Percentiles rank a stretch among this genome's conserved stretches.
Evolutionary conservation across 2,329 filamentous ascomycete genomes (phyloP).

Genomic region (Aspergillus niger): DNA sequence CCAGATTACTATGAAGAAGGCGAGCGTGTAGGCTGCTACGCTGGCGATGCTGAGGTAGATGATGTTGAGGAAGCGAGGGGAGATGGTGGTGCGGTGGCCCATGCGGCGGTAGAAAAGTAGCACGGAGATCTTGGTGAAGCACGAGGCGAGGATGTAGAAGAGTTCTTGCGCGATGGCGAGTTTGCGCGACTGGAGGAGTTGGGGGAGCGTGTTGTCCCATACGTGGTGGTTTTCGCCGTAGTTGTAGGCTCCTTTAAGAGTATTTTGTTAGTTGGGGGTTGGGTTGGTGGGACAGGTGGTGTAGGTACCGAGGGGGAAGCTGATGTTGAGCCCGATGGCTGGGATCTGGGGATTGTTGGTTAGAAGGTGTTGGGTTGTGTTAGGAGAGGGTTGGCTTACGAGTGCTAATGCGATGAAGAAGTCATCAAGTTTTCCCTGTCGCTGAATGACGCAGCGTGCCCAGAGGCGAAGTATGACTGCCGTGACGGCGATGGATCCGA

Average conservation of each 20-base stretch:
- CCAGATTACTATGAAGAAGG: constrained; percentile 10
- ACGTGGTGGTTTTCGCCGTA: constrained; percentile 12
- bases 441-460: constrained; percentile 7
- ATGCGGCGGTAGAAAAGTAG: constrained; percentile 15
- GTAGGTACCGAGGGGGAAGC: not conserved
- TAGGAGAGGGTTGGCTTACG: not conserved
- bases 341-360: not conserved
- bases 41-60: constrained; percentile 12
- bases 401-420: constrained; percentile 5
- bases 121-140: constrained; percentile 5
- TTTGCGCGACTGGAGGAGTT: constrained; percentile 6
- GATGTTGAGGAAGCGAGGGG: constrained; percentile 1
- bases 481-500: not conserved
- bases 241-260: not conserved
- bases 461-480: constrained; percentile 3
- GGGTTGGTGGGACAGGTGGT: not conserved
- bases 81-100: constrained; percentile 8
- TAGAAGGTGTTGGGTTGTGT: not conserved
- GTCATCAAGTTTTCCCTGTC: not conserved
- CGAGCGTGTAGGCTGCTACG: constrained; percentile 8
- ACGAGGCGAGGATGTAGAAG: constrained; percentile 3
- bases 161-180: constrained; percentile 2
- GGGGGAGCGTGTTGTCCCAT: constrained; percentile 8
- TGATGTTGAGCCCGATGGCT: not conserved
- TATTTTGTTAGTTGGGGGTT: not conserved